phyloP scores from a whole-genome alignment of 768 basidiomycete species.

The Suillus subalutaceus region DNA sequence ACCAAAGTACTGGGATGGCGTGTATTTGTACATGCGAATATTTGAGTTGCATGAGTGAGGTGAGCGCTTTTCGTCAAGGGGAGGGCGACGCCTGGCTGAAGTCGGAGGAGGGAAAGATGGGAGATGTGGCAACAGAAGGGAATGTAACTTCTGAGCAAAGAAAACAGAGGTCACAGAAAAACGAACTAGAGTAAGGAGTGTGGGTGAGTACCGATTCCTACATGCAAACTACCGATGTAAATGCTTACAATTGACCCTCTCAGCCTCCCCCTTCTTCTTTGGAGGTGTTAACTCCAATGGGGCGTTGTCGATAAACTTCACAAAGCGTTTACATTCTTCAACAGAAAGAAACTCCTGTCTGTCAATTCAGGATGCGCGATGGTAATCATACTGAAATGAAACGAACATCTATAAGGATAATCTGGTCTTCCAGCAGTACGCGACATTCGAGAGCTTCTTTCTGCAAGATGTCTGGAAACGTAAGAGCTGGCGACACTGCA shows the following conservation, averaged over 20 bases:
- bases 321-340: conserved; percentile 62
- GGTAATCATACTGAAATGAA: not conserved
- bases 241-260: conserved; percentile 63
- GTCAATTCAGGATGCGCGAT: not conserved
- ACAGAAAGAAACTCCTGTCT: conserved; percentile 56
- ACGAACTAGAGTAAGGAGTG: conserved; percentile 46
- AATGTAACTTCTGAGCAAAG: conserved; percentile 60
- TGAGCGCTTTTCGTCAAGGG: conserved; percentile 27
- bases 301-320: conserved; percentile 60
- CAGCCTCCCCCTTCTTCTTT: conserved; percentile 73
- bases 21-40: conserved; percentile 74
- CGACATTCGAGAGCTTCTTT: conserved; percentile 51
- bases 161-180: conserved; percentile 58
- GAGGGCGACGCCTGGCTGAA: conserved; percentile 30
- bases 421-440: conserved; percentile 63
- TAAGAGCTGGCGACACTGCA: conserved; percentile 5
- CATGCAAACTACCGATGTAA: not conserved
- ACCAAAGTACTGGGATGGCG: conserved; percentile 65
- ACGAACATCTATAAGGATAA: conserved; percentile 61
- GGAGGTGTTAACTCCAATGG: conserved; percentile 70
- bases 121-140: conserved; percentile 56
- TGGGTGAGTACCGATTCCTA: conserved; percentile 1
- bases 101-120: conserved; percentile 52
- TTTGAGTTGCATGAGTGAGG: conserved; percentile 72
- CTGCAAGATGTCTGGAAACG: conserved; percentile 47